Evolutionary conservation across 352 stramenopile species (phyloP), one percentile per base, ranked within the genome.

Genomic region (Phytophthora sp.): DNA sequence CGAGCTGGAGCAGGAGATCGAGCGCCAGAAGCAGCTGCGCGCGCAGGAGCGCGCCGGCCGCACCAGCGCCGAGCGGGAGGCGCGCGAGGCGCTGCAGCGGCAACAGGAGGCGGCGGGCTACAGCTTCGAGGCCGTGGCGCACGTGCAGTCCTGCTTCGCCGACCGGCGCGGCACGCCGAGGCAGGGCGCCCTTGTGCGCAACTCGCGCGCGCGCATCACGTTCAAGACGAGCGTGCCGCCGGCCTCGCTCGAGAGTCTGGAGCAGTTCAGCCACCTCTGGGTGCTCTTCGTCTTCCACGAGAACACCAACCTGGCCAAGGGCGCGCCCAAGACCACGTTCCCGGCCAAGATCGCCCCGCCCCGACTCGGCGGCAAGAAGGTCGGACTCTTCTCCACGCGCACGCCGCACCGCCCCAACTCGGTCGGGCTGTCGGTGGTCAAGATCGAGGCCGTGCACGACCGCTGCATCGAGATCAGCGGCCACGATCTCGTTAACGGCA

Each of bases 331-430:
- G 34, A 72, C 79, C 24, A 91, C 84, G 8, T 91, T 92, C 59
- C 71, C 82, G 0, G 87, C 87, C 63, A 95, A 95, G 63, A 95
- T 95, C 51, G 80, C 83, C 3, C 87, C 82, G 13, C 86, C 85
- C 30, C 83, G 84, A 38, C 74, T 94, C 0, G 77, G 77, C 0
- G 88, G 89, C 2, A 79, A 89, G 45, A 94, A 95, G 56, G 85
- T 96, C 34, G 98, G 98, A 8, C 81, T 99, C 37, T 98, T 99
- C 61, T 97, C 96, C 15, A 99, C 97, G 1, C 80, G 98, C 24
- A 98, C 96, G 43, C 98, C 98, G 11, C 98, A 99, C 71, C 91
- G 97, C 18, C 94, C 94, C 9, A 99, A 99, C 76, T 93, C 95
- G 0, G 91, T 99, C 38, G 97, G 96, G 0, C 73, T 99, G 30